Conservation (phyloP, 2,329 filamentous ascomycete species). For the Monosporascus sp. region DNA sequence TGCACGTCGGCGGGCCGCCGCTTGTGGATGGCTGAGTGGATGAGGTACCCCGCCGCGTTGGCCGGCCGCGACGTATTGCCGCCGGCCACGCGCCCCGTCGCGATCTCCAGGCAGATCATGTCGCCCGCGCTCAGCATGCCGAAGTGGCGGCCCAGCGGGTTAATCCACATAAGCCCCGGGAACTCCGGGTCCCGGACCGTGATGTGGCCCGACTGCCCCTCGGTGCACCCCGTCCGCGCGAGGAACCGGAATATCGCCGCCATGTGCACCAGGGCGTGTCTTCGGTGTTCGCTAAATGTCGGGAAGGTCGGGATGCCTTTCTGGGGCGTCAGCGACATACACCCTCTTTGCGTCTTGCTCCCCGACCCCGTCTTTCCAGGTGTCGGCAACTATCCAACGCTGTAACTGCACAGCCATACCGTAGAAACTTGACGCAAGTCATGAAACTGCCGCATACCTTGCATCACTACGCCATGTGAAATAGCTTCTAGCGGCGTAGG, state of each 20-base stretch:
- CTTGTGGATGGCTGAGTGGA: conserved; percentile 64
- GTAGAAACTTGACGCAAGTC: too few species aligned
- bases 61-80: conserved; percentile 55
- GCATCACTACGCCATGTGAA: conserved; percentile 28
- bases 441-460: conserved; percentile 13
- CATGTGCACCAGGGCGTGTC: conserved; percentile 62
- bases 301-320: conserved; percentile 38
- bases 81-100: conserved; percentile 54
- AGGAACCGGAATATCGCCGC: conserved; percentile 65
- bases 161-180: conserved; percentile 51
- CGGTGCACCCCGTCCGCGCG: conserved; percentile 58
- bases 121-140: conserved; percentile 58
- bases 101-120: conserved; percentile 59
- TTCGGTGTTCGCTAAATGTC: conserved; percentile 41
- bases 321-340: not conserved
- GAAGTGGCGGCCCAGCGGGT: conserved; percentile 62
- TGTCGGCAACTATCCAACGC: not conserved
- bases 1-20: conserved; percentile 55
- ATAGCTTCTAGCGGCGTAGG: conserved; percentile 30
- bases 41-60: conserved; percentile 65
- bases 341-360: too few species aligned
- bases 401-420: not conserved
- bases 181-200: conserved; percentile 24
- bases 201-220: conserved; percentile 56
- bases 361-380: too few species aligned